A percentile compares a stretch with the other conserved stretches of the same genome.
phyloP scores from a whole-genome alignment of 371 early-diverging fungal species.

The Antonospora locustae region DNA sequence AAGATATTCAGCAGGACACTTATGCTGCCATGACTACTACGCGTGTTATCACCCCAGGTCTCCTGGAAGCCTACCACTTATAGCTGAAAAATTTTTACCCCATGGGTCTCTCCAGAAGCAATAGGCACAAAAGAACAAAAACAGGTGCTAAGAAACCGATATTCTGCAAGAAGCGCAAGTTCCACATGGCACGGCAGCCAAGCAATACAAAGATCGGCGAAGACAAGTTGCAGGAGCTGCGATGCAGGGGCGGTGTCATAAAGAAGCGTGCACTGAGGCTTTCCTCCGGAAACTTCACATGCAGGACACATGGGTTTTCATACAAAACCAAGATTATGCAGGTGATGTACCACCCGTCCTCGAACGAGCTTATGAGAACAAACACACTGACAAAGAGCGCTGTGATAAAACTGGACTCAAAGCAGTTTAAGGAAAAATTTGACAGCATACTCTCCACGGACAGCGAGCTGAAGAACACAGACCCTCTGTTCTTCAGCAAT shows the following conservation, averaged over 20 bases:
- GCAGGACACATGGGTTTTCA: conserved; percentile 73
- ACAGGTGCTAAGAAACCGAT: conserved; percentile 92
- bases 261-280: conserved; percentile 94
- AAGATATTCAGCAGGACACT: not conserved
- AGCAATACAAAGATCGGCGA: conserved; percentile 88
- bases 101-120: conserved; percentile 88
- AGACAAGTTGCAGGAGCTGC: conserved; percentile 77
- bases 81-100: too few relatives aligned
- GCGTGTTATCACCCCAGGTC: too few relatives aligned
- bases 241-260: conserved; percentile 92
- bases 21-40: too few relatives aligned
- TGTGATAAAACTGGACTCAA: conserved; percentile 91
- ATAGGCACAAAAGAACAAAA: conserved; percentile 85
- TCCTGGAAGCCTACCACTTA: too few relatives aligned
- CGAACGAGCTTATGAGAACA: conserved; percentile 99
- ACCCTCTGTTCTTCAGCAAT: conserved; percentile 73
- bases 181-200: conserved; percentile 88
- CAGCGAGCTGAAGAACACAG: conserved; percentile 76
- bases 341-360: conserved; percentile 96
- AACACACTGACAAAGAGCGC: conserved; percentile 96
- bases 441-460: conserved; percentile 77
- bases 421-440: conserved; percentile 93
- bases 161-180: conserved; percentile 95
- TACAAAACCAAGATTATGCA: conserved; percentile 73
- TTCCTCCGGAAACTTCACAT: conserved; percentile 84